Percentiles rank a stretch among this genome's conserved stretches.
Conservation (phyloP, 1,284 basidiomycete genomes). For the Heliocybe sulcata region DNA sequence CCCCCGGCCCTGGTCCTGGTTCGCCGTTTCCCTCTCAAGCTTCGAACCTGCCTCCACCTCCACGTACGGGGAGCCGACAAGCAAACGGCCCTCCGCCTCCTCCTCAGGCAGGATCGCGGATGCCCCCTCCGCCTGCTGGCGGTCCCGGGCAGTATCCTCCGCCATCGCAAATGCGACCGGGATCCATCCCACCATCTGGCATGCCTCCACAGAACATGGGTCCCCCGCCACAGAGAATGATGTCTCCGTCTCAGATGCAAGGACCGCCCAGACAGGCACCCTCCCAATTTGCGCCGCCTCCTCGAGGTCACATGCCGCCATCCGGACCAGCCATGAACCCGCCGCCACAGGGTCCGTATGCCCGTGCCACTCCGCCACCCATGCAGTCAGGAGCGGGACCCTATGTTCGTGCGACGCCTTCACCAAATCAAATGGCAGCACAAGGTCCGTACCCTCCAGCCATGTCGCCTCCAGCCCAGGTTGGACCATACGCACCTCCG, state of each 20-base stretch:
- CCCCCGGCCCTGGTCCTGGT: conserved; percentile 36
- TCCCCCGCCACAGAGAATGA: conserved; percentile 30
- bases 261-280: conserved; percentile 21
- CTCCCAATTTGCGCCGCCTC: conserved; percentile 13
- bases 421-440: conserved; percentile 6
- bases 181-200: conserved; percentile 27
- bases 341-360: conserved; percentile 25
- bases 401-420: not conserved
- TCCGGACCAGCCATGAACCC: conserved; percentile 19
- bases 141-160: conserved; percentile 24
- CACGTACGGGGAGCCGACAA: conserved; percentile 49
- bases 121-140: conserved; percentile 19
- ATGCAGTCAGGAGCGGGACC: conserved; percentile 15
- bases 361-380: conserved; percentile 20
- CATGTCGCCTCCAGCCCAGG: conserved; percentile 15
- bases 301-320: conserved; percentile 16
- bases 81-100: conserved; percentile 21
- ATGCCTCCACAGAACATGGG: conserved; percentile 20
- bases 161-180: conserved; percentile 23
- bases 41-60: conserved; percentile 45
- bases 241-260: conserved; percentile 28
- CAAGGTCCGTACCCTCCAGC: conserved; percentile 30
- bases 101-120: conserved; percentile 31
- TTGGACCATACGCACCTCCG: conserved; percentile 18
- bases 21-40: conserved; percentile 35